These are phyloP conservation scores for Talaromyces borbonicus DNA, from an alignment of 495 filamentous ascomycete genomes.

Conservation along the genomic window DNA sequence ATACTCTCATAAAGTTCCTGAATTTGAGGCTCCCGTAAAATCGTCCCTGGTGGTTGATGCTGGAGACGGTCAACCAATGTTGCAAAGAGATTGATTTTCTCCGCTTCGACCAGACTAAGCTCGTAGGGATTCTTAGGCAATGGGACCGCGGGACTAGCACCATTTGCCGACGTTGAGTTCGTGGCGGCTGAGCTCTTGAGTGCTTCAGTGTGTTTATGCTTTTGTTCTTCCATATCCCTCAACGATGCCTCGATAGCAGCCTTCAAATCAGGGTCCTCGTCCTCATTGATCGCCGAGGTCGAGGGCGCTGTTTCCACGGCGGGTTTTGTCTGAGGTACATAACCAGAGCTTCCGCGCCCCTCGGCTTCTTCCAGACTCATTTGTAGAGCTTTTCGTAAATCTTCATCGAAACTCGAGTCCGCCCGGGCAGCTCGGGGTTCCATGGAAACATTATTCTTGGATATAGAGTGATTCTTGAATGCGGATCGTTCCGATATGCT, in stretches of 20 bases:
- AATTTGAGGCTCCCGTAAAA: slow-evolving; percentile 90
- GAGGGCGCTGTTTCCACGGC: slow-evolving; percentile 7
- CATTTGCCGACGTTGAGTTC: slow-evolving; percentile 17
- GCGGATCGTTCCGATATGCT: slow-evolving; percentile 34
- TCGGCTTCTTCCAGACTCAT: slow-evolving; percentile 96
- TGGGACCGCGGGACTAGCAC: slow-evolving; percentile 20
- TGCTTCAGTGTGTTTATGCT: slow-evolving; percentile 72
- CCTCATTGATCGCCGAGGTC: slow-evolving; percentile 42
- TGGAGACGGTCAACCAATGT: slow-evolving; percentile 91
- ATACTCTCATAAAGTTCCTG: slow-evolving; percentile 98
- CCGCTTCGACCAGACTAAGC: slow-evolving; percentile 84
- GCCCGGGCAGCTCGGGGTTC: slow-evolving; percentile 81
- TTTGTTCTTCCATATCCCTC: slow-evolving; percentile 96
- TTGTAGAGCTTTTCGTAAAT: slow-evolving; percentile 81
- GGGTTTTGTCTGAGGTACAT: slow-evolving; percentile 50
- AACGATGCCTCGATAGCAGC: slow-evolving; percentile 96
- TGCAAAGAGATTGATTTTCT: slow-evolving; percentile 95
- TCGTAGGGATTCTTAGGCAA: slow-evolving; percentile 87
- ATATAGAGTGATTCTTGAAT: slow-evolving; percentile 42
- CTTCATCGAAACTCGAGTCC: slow-evolving; percentile 86
- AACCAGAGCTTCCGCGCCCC: slow-evolving; percentile 58
- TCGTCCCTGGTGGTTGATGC: slow-evolving; percentile 90
- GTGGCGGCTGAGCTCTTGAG: slow-evolving; percentile 55
- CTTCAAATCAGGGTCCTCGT: slow-evolving; percentile 88
- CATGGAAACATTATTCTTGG: slow-evolving; percentile 52